These are phyloP conservation scores for Carex pumila DNA, from an alignment of 176 grass and related monocot genomes.

Conservation along the genomic window DNA sequence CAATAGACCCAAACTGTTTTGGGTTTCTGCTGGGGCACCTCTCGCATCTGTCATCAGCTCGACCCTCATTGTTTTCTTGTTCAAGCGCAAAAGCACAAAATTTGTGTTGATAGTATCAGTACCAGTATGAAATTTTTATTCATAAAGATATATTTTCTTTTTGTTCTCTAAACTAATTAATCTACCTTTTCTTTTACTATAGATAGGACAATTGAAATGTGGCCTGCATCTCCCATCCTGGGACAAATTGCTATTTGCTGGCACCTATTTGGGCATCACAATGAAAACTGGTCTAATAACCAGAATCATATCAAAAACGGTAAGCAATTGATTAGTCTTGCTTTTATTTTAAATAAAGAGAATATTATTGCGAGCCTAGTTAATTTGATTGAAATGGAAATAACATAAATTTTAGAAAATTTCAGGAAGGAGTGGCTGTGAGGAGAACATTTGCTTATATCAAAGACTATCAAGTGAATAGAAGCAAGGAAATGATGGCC, in stretches of 20 bases:
- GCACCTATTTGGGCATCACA: slow-evolving; percentile 46
- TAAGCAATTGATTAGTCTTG: slow-evolving; percentile 21
- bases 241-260: slow-evolving; percentile 75
- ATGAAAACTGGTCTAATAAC: slow-evolving; percentile 81
- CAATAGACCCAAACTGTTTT: slow-evolving; percentile 70
- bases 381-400: background rate
- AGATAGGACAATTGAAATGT: slow-evolving; percentile 82
- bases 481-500: slow-evolving; percentile 99
- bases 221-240: slow-evolving; percentile 77
- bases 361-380: no score
- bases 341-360: background rate
- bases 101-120: slow-evolving; percentile 58
- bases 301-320: slow-evolving; percentile 81
- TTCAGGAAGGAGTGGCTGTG: slow-evolving; percentile 84
- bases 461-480: slow-evolving; percentile 80
- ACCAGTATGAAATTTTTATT: background rate
- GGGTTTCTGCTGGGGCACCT: slow-evolving; percentile 81
- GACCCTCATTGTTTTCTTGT: slow-evolving; percentile 76
- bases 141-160: background rate
- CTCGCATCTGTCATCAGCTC: slow-evolving; percentile 68
- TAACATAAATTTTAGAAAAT: background rate
- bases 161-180: background rate
- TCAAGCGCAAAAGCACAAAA: slow-evolving; percentile 79
- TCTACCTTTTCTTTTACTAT: background rate
- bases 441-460: slow-evolving; percentile 91